phyloP scores from a whole-genome alignment of 257 asterid species.

The Solanum commersonii region DNA sequence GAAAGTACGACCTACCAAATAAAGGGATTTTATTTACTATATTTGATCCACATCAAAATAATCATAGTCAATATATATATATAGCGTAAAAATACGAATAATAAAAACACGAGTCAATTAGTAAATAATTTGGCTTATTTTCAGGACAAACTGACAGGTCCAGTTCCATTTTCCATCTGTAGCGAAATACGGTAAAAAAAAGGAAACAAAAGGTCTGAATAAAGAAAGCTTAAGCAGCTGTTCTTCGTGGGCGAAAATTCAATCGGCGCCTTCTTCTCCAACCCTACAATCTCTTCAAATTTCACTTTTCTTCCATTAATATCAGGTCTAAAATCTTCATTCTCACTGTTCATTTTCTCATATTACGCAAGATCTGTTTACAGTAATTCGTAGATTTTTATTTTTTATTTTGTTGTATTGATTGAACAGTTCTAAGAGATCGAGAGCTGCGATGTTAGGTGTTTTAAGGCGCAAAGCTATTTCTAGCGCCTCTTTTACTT shows the following conservation, averaged over 20 bases:
- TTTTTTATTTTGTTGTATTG: background rate
- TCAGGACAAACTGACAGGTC: background rate
- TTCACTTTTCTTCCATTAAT: background rate
- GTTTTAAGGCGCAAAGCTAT: slow-evolving; percentile 77
- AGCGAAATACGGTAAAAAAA: background rate
- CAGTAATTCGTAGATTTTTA: background rate
- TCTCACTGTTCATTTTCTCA: background rate
- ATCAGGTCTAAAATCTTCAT: background rate
- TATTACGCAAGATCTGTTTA: background rate
- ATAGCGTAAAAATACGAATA: background rate
- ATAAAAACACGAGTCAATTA: background rate
- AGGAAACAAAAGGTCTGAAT: background rate
- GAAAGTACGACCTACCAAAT: too few species aligned
- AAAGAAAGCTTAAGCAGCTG: background rate
- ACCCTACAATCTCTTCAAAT: background rate
- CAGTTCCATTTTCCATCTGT: background rate
- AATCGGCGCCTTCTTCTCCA: background rate
- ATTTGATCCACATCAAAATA: too few species aligned
- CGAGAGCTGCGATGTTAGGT: slow-evolving; percentile 60
- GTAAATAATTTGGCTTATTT: background rate
- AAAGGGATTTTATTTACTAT: too few species aligned
- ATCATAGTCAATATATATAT: background rate
- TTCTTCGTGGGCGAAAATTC: background rate
- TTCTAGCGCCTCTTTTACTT: slow-evolving; percentile 52
- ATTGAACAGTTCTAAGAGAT: slow-evolving; percentile 19